Base-by-base conservation (phyloP, 2,329 filamentous ascomycete genomes). In the Elsinoe fawcettii region DNA sequence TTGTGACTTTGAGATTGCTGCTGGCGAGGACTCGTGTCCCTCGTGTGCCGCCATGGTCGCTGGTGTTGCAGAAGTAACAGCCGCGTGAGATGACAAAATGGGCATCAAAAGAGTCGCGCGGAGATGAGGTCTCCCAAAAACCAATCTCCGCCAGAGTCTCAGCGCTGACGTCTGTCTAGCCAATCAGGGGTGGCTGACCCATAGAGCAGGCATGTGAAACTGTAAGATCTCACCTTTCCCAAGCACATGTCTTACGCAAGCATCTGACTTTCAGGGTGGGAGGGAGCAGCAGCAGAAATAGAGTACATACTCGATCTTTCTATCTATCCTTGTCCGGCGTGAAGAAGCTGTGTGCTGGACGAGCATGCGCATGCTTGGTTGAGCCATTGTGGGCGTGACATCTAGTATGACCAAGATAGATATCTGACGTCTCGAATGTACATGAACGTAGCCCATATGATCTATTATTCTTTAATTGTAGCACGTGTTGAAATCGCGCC, bases 1-100 rank as follows among this genome's bases (percentile, higher is more conserved):
- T 56, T 32, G 43, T 32, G 30, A 23, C 20, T 46, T 43, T 22
- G 54, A 30, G 39, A 46, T 49, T 32, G 30, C 36, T 12, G 39
- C 12, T 7, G 54, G 54, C 16, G 30, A 36, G 3, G 54, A 23
- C 41, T 47, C 54, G 8, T 20, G n/a, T 6, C 41, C 30, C 12
- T 25, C 18, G 23, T 56, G 54, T 16, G 41, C 49, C 32, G 49
- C 49, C 49, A 53, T 53, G 49, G 12, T 25, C n/a, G 32, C 32
- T 6, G 32, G 16, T 39, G 16, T 20, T 37, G 18, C 7, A 22
- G 14, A 11, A 37, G 6, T 7, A 12, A 18, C 32, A 16, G 49
- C 39, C 49, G 49, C 49, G 49, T 53, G 49, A 36, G 32, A 53
- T n/a, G 27, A 53, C 14, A 51, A 53, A 53, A 36, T 53, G 6